Base-by-base conservation (phyloP, 1,284 basidiomycete genomes). In the Cutaneotrichosporon dermatis region DNA sequence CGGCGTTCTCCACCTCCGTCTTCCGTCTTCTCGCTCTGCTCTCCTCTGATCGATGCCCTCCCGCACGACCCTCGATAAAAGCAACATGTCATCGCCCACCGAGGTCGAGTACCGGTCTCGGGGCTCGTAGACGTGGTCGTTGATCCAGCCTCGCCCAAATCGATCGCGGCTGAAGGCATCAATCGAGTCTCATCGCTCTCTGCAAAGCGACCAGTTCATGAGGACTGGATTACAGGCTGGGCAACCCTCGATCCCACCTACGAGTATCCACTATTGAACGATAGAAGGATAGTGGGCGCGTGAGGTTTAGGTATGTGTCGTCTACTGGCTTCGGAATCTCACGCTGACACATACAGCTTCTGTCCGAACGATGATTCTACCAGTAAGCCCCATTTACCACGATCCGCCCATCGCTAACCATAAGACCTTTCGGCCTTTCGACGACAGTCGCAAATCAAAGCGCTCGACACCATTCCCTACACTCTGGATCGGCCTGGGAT, bases 391-490 rank as follows among this genome's bases (percentile, higher is more conserved):
- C 15, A 15, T 35, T 41, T 16, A 13, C n/a, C 34, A 39, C 2
- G 12, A 35, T 34, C 9, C 12, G 15, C 1, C n/a, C 25, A 25
- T 25, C 25, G 25, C 25, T 25, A 25, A 25, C 25, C 25, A 25
- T 25, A 37, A 62, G 64, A 54, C 10, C 43, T 46, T 6, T 4
- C 52, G 0, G 42, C 46, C 54, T 71, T 71, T 51, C 66, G 69
- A 0, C 62, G 68, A 6, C 61, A 68, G 37, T 64, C 63, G 0
- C 68, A 69, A 45, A 48, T 71, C 39, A 60, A 66, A 25, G 65
- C 65, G 0, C 53, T 71, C 16, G 69, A 68, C 41, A 67, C 67
- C 1, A 25, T 65, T 4, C 54, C 51, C 11, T 52, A 46, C 39
- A 39, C 51, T 1, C 43, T 48, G 33, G 46, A 36, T 15, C 46